A percentile compares a stretch with the other conserved stretches of the same genome.
phyloP scores from a whole-genome alignment of 164 flowering plant species.

The Nymphaea colorata region DNA sequence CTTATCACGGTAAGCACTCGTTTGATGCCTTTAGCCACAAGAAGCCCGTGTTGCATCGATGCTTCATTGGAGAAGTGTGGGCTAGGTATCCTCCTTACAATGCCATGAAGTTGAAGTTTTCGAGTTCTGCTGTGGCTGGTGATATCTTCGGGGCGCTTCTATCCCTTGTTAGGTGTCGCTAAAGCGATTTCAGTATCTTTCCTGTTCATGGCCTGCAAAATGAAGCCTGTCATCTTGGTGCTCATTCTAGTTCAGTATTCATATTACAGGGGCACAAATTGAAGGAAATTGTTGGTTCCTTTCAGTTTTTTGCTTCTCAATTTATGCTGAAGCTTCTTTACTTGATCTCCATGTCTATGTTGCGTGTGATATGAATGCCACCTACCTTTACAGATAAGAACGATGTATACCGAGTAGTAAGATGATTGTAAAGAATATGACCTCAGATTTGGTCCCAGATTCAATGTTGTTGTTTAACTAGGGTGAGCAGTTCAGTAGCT shows the following conservation, averaged over 20 bases:
- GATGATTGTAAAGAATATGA: no score
- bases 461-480: no score
- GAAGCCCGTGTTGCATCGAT: constrained; percentile 53
- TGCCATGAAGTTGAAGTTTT: constrained; percentile 38
- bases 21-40: constrained; percentile 85
- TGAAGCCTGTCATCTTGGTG: background rate
- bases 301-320: background rate
- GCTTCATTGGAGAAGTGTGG: constrained; percentile 37
- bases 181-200: background rate
- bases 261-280: no score
- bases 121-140: constrained; percentile 27
- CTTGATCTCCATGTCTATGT: no score
- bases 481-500: no score
- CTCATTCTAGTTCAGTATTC: background rate
- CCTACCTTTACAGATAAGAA: no score
- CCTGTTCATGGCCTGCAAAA: no score
- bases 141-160: constrained; percentile 16
- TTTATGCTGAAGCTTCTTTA: no score
- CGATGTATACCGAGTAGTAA: no score
- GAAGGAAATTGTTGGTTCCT: background rate
- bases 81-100: constrained; percentile 86
- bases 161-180: background rate
- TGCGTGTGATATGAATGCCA: no score
- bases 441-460: no score
- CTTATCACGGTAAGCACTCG: constrained; percentile 87